These are phyloP conservation scores for Tricholoma bakamatsutake DNA, from an alignment of 768 basidiomycete species.

Conservation along the genomic window DNA sequence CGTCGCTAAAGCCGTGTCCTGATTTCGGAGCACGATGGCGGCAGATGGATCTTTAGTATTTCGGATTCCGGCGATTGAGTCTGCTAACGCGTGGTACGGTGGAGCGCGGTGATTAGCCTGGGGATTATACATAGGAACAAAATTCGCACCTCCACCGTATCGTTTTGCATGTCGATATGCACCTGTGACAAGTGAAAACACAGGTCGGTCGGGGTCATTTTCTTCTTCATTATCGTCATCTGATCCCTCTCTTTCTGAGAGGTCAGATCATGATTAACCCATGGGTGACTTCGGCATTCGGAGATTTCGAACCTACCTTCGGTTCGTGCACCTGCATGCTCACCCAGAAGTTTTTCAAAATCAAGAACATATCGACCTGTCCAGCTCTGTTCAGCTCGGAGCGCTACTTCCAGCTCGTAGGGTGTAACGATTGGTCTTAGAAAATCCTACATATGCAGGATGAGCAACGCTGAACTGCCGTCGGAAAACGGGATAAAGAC, in stretches of 20 bases:
- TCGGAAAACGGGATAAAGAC: constrained; percentile 22
- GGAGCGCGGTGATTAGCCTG: background rate
- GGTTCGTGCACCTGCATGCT: constrained; percentile 12
- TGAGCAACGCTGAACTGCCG: background rate
- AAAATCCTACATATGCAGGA: constrained; percentile 58
- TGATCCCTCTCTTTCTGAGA: background rate
- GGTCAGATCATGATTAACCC: background rate
- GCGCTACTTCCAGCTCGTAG: constrained; percentile 80
- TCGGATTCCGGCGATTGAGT: background rate
- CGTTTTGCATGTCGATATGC: constrained; percentile 75
- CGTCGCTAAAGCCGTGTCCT: constrained; percentile 51
- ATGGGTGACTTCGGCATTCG: background rate
- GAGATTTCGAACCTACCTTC: background rate
- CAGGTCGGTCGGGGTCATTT: constrained; percentile 63
- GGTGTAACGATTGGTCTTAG: constrained; percentile 89
- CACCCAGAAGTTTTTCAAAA: constrained; percentile 54
- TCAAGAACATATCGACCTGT: constrained; percentile 76
- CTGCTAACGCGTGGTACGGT: background rate
- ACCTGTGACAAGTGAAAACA: constrained; percentile 84
- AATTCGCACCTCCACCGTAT: constrained; percentile 39
- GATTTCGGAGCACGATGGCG: constrained; percentile 52
- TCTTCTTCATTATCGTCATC: constrained; percentile 29
- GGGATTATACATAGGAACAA: background rate
- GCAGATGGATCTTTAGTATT: constrained; percentile 12
- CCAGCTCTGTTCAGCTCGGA: constrained; percentile 67